These are phyloP conservation scores for Trichoderma erinaceum DNA, from an alignment of 495 filamentous ascomycete genomes.

Conservation along the genomic window DNA sequence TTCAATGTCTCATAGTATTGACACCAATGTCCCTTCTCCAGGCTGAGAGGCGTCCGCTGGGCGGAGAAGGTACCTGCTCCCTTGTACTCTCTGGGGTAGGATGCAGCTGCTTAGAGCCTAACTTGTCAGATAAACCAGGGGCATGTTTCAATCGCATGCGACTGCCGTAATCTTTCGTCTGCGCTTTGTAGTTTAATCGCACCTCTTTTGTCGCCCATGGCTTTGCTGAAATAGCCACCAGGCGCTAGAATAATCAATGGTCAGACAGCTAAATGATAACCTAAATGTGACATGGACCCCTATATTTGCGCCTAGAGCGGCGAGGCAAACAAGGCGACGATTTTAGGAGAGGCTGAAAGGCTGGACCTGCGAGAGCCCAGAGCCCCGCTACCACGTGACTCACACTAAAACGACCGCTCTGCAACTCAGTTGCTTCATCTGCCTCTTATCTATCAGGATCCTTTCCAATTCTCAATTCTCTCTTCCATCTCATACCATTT, in stretches of 20 bases:
- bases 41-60: background rate
- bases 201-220: background rate
- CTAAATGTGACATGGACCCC: too few species aligned
- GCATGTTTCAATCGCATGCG: background rate
- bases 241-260: too few species aligned
- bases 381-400: constrained; percentile 10
- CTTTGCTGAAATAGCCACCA: too few species aligned
- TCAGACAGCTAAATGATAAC: too few species aligned
- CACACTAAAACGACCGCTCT: background rate
- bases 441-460: background rate
- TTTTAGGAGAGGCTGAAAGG: background rate
- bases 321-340: background rate
- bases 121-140: background rate
- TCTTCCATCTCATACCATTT: background rate
- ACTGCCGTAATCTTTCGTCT: background rate
- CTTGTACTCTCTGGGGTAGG: background rate
- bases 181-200: background rate
- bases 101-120: background rate
- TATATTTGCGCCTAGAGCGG: background rate
- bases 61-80: too few species aligned
- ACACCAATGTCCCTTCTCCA: background rate
- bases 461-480: background rate
- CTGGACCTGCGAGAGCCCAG: background rate
- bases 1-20: too few species aligned
- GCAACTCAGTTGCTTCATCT: background rate